A percentile compares a stretch with the other conserved stretches of the same genome.
Conservation (phyloP, 441 rosid species). For the Arabidopsis hybrid region DNA sequence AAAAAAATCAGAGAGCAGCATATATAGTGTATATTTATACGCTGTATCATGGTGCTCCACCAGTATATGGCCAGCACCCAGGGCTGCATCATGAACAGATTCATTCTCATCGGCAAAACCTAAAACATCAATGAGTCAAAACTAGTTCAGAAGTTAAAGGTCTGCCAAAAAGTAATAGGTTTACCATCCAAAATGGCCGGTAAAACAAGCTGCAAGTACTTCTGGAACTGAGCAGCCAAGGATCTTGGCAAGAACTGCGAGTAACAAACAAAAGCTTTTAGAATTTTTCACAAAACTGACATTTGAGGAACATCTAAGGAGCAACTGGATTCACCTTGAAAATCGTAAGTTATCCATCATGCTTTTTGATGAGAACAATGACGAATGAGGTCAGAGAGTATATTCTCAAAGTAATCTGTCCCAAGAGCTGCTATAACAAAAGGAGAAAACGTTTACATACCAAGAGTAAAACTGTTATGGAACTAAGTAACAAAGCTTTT, state of each 20-base stretch:
- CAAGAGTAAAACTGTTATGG: slow-evolving; percentile 6
- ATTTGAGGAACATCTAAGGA: slow-evolving; percentile 5
- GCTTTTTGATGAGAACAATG: slow-evolving; percentile 96
- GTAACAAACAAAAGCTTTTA: slow-evolving; percentile 36
- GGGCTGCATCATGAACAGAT: too few species aligned
- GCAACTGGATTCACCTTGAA: slow-evolving; percentile 69
- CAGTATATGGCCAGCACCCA: too few species aligned
- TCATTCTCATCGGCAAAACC: too few species aligned
- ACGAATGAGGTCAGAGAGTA: slow-evolving; percentile 93
- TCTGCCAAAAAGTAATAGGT: slow-evolving; percentile 22
- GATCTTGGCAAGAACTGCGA: slow-evolving; percentile 95
- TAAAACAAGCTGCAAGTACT: slow-evolving; percentile 86
- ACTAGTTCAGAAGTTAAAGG: too few species aligned
- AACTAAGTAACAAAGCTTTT: not conserved
- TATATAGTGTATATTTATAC: too few species aligned
- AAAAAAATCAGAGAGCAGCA: not conserved
- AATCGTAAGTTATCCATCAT: slow-evolving; percentile 93
- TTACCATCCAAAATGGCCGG: slow-evolving; percentile 97
- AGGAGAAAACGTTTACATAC: slow-evolving; percentile 4
- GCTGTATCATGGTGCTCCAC: too few species aligned
- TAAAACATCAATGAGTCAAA: too few species aligned
- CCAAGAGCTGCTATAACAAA: slow-evolving; percentile 85
- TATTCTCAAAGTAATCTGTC: slow-evolving; percentile 59
- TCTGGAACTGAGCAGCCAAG: slow-evolving; percentile 91
- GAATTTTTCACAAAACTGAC: slow-evolving; percentile 3